phyloP scores from a whole-genome alignment of 345 rosid genomes.

The Boechera divaricarpa region DNA sequence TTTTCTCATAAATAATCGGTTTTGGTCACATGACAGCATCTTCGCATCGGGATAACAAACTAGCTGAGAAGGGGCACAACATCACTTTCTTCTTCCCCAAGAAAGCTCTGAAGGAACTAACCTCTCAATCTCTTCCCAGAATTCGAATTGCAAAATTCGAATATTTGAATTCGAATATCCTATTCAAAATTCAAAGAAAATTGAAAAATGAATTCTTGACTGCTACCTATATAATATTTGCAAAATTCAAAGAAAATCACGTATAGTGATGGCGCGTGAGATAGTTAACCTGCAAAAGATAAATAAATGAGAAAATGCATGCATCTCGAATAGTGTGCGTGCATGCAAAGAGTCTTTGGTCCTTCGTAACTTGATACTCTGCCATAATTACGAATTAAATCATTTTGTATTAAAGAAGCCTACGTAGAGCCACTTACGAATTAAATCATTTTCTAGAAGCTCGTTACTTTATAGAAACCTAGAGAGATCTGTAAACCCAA shows the following conservation, averaged over 20 bases:
- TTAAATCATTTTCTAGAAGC: too few species aligned
- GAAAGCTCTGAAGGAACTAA: constrained; percentile 45
- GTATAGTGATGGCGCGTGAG: too few species aligned
- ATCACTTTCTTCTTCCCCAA: constrained; percentile 53
- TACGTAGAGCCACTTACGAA: not conserved
- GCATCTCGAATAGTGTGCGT: not conserved
- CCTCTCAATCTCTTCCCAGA: constrained; percentile 50
- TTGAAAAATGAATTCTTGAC: too few species aligned
- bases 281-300: not conserved
- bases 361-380: not conserved
- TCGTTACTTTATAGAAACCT: too few species aligned
- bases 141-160: too few species aligned
- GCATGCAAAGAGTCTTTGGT: not conserved
- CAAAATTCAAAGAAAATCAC: too few species aligned
- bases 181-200: too few species aligned
- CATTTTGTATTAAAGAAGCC: not conserved
- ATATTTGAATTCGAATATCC: too few species aligned
- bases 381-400: not conserved
- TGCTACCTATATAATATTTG: too few species aligned
- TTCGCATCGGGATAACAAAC: constrained; percentile 56
- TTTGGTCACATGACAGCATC: constrained; percentile 59
- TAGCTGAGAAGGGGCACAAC: constrained; percentile 52
- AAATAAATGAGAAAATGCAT: not conserved
- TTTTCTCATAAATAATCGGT: constrained; percentile 16
- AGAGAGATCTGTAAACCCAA: too few species aligned